Evolutionary conservation across 2,329 filamentous ascomycete species (phyloP).

Genomic region (Alternaria atra): DNA sequence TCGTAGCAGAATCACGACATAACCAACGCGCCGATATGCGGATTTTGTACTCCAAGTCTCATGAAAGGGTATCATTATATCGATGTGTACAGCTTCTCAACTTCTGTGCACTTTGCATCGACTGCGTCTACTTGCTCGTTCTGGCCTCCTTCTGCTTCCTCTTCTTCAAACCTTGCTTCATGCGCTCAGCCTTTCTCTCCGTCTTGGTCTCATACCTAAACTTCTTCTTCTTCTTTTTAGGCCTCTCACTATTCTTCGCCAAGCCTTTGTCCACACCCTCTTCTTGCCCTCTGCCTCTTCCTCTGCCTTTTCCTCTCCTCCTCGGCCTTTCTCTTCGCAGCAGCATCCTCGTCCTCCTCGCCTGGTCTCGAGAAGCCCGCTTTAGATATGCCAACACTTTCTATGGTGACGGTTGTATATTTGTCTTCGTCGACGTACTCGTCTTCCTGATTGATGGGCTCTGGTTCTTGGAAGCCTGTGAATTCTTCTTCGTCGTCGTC

Average conservation of each 20-base stretch:
- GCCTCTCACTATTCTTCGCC: conserved; percentile 53
- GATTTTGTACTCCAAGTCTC: neutral
- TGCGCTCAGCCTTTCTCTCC: conserved; percentile 71
- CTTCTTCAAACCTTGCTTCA: conserved; percentile 74
- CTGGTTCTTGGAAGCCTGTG: conserved; percentile 56
- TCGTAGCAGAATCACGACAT: neutral
- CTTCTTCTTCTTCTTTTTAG: conserved; percentile 86
- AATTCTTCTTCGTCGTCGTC: conserved; percentile 59
- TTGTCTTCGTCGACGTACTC: conserved; percentile 97
- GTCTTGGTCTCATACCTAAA: conserved; percentile 92
- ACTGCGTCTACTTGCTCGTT: conserved; percentile 30
- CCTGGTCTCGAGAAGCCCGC: conserved; percentile 72
- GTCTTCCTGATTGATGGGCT: conserved; percentile 78
- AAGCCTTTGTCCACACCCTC: conserved; percentile 62
- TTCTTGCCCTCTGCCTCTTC: conserved; percentile 62
- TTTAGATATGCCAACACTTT: conserved; percentile 81
- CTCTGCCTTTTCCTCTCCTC: conserved; percentile 29
- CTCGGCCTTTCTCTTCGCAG: conserved; percentile 33
- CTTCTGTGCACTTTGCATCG: neutral
- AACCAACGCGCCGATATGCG: neutral
- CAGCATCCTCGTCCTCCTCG: conserved; percentile 32
- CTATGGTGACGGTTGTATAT: conserved; percentile 93
- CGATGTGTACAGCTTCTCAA: neutral
- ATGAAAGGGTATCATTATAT: conserved; percentile 15
- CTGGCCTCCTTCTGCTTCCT: conserved; percentile 72